These are phyloP conservation scores for Diaporthe humulicola DNA, from an alignment of 2,329 filamentous ascomycete species.

Conservation along the genomic window DNA sequence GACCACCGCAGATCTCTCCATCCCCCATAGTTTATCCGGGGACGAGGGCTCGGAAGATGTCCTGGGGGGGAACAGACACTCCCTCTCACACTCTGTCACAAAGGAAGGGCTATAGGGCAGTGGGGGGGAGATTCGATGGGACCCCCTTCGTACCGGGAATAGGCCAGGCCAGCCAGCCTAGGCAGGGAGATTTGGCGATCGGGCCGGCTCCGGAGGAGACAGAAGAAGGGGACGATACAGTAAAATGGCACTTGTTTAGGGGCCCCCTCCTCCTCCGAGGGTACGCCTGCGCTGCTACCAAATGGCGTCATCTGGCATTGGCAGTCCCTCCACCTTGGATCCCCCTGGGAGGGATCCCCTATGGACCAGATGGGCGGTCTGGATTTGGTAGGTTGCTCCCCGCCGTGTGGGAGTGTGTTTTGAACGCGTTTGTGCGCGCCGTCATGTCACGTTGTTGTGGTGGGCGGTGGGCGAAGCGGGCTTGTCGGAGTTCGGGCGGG, in stretches of 20 bases:
- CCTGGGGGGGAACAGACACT: neutral
- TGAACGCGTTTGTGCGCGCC: neutral
- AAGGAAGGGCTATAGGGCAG: neutral
- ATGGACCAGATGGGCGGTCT: slow-evolving; percentile 21
- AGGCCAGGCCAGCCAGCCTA: neutral
- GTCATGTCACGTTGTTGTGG: slow-evolving; percentile 4
- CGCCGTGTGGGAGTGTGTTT: neutral
- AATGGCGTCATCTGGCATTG: slow-evolving; percentile 32
- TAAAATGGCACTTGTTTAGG: neutral
- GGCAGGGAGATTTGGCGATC: neutral
- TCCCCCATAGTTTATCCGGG: slow-evolving; percentile 28
- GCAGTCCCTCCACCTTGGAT: neutral
- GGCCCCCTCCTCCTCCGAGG: neutral
- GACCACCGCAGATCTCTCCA: neutral
- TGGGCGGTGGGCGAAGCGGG: neutral
- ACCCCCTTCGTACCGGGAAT: neutral
- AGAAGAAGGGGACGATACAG: neutral
- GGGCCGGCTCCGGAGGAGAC: slow-evolving; percentile 25
- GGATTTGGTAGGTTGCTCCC: neutral
- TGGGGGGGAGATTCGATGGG: too few species aligned
- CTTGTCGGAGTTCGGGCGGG: neutral
- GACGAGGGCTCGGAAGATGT: slow-evolving; percentile 29
- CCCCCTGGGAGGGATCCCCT: neutral
- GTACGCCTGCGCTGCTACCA: slow-evolving; percentile 11
- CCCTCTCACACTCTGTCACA: too few species aligned